Evolutionary conservation across 2,329 filamentous ascomycete species (phyloP), one percentile per base, ranked within the genome.

Genomic region (Aspergillus viridinutans): DNA sequence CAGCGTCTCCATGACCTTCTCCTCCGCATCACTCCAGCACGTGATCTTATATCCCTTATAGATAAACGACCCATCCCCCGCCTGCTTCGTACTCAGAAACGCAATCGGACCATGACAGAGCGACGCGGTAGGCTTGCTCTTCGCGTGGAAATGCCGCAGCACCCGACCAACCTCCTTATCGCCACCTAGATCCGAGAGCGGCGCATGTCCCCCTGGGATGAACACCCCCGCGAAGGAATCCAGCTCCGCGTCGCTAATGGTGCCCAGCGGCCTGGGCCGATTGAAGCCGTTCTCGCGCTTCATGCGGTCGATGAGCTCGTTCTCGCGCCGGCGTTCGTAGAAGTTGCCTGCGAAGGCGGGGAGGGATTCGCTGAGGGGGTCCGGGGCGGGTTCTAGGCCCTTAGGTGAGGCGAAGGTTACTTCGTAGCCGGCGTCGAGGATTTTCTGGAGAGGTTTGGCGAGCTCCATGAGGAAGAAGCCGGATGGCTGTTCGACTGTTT

Each of bases 101-200:
- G 76, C 78, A 62, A 74, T 78, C 0, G 77, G 76, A 1, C 78
- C 78, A 54, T 80, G 77, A 42, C 78, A 80, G n/a, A 80, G 74
- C 3, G 71, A 73, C 1, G 76, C 76, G 0, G 78, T 79, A 0
- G 78, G 76, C 58, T 79, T 79, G 3, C 68, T 63, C 57, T 70
- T 59, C 1, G 50, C 49, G 53, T 79, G 74, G 60, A 80, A 80
- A 29, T 75, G 73, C 2, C 59, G 61, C 52, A 80, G 52, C 3
- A 79, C 75, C 3, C 76, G 69, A 0, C 77, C 78, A 6, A 80
- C 65, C 2, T 80, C 76, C 3, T 67, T 54, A 55, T 80, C 69
- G 17, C 70, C 71, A 0, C 77, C 76, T 0, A 80, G 61, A 61
- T 80, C 77, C 1, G 63, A 57, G 40, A 80, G 61, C 3, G 78